Conservation (phyloP, 176 grass and related monocot species). For the Ananas comosus region DNA sequence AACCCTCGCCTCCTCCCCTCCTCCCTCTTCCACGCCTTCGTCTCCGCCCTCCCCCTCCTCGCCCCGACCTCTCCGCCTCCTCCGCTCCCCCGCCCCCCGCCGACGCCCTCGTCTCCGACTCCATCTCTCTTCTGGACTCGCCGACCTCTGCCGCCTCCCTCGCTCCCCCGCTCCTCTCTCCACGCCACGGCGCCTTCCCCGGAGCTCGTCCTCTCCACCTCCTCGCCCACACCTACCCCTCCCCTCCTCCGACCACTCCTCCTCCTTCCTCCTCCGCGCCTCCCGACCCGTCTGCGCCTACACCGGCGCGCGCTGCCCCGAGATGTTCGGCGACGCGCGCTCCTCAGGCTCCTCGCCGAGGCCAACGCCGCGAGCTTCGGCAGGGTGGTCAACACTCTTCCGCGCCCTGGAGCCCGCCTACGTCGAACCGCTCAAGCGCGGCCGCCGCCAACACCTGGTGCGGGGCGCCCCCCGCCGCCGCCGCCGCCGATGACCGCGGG, state of each 20-base stretch:
- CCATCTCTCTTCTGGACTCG: background rate
- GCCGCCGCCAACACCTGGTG: background rate
- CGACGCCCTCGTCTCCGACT: conserved; percentile 12
- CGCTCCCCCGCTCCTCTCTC: conserved; percentile 9
- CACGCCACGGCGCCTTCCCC: background rate
- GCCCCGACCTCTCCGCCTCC: no score
- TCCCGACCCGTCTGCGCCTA: conserved; percentile 2
- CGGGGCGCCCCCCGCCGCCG: background rate
- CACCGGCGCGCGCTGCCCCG: background rate
- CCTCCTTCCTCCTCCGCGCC: background rate
- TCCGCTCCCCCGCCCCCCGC: background rate
- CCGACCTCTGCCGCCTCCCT: background rate
- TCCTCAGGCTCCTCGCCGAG: background rate
- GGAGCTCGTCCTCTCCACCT: background rate
- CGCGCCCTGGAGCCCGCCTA: conserved; percentile 9
- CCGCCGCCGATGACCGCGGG: background rate
- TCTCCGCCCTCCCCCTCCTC: background rate
- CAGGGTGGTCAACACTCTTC: conserved; percentile 7
- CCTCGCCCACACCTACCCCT: background rate
- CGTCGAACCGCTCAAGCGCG: background rate
- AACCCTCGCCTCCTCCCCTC: conserved; percentile 9
- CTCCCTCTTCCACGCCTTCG: background rate
- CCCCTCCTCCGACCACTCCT: background rate
- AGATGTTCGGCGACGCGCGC: background rate
- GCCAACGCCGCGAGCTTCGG: conserved; percentile 12